Base-by-base conservation (phyloP, 352 stramenopile species). In the Globisporangium emineosum region DNA sequence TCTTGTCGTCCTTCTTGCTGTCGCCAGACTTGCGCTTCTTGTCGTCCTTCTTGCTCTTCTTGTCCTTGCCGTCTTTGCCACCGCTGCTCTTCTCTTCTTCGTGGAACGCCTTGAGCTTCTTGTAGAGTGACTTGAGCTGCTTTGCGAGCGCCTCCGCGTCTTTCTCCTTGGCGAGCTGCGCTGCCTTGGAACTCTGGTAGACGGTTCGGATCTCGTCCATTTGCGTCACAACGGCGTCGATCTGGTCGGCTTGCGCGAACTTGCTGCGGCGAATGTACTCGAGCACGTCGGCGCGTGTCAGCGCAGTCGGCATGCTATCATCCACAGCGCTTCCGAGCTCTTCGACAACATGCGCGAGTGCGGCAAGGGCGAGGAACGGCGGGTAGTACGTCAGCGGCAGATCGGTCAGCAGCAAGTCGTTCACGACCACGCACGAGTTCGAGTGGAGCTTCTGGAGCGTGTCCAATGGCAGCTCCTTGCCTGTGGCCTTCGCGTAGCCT, bases 91-190 rank as follows among this genome's bases (percentile, higher is more conserved):
- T 55, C 37, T 89, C 75, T 2, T 91, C 82, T 15, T 85, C 70
- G 64, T 92, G 73, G 64, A 96, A 94, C 17, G 72, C 68, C 75
- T 94, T 94, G n/a, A 96, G 81, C 65, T 90, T 91, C 71, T 96
- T 96, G 73, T 96, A 96, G 25, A 91, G 75, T 13, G 78, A 67
- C 60, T 95, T 95, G 40, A 95, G 74, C 67, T 93, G 66, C 62
- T 91, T 91, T 30, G 56, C 73, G 37, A 75, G 73, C 35, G 70
- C 71, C 3, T 80, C 68, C 2, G 70, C 73, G 23, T 76, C 73
- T 10, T 78, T 67, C 13, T 67, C 69, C 9, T 73, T 79, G 19
- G 65, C 53, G 3, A 40, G 23, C 32, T 85, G 74, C 43, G 74
- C 66, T 51, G 67, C 37, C 51, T 88, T 84, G 19, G 77, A 50